Percentiles rank a stretch among this genome's conserved stretches.
Conservation (phyloP, 225 moss, liverwort and hornwort genomes). For the Thuidium tamariscinum region DNA sequence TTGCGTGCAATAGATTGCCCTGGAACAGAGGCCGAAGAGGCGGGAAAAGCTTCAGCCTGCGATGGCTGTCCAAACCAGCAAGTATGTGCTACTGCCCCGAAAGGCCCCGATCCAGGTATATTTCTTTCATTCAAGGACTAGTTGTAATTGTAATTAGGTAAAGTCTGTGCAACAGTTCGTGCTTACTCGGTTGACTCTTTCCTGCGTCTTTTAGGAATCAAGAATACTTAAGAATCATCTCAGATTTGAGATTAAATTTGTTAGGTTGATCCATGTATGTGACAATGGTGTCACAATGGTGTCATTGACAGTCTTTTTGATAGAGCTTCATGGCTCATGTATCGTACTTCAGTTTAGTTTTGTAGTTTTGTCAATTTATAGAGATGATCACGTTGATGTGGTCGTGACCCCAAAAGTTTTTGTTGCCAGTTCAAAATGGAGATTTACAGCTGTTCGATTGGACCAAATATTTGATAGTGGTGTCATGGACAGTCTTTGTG, state of each 20-base stretch:
- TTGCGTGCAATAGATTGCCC: constrained; percentile 64
- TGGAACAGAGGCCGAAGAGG: constrained; percentile 84
- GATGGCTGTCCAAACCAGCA: constrained; percentile 94
- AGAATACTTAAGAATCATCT: not conserved
- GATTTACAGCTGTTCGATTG: not conserved
- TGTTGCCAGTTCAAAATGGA: not conserved
- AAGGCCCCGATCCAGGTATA: constrained; percentile 94
- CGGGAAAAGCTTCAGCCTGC: constrained; percentile 85
- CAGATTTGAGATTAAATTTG: not conserved
- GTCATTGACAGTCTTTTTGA: not conserved
- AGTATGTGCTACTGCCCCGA: constrained; percentile 80
- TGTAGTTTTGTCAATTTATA: not conserved
- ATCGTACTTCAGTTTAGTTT: not conserved
- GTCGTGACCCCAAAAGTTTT: not conserved
- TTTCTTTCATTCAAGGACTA: not conserved
- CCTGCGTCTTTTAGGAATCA: not conserved
- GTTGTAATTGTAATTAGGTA: not conserved
- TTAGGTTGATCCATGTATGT: not conserved
- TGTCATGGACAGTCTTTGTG: not conserved
- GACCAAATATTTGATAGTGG: not conserved
- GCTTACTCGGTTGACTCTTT: not conserved
- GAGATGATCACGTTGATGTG: not conserved
- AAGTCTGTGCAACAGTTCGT: not conserved
- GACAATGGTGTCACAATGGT: not conserved
- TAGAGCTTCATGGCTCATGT: not conserved